Conservation (phyloP, 352 stramenopile species). For the Globisporangium radiosum region DNA sequence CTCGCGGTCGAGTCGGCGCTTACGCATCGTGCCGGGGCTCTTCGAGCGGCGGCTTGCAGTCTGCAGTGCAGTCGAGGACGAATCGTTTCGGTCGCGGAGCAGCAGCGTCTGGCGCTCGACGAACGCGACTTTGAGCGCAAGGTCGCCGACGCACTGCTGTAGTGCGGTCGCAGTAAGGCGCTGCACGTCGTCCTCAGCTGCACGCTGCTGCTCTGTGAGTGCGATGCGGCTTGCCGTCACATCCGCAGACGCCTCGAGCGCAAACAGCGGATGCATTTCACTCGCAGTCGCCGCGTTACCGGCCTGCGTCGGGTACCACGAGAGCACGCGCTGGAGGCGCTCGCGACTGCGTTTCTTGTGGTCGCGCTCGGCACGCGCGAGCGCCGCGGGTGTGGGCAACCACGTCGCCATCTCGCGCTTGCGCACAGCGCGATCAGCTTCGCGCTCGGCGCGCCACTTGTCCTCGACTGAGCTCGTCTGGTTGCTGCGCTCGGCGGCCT, state of each 20-base stretch:
- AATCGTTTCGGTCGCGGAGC: not conserved
- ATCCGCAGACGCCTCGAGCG: not conserved
- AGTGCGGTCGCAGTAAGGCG: constrained; percentile 10
- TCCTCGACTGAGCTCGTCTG: constrained; percentile 43
- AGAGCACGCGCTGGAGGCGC: constrained; percentile 32
- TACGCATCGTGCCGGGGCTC: constrained; percentile 1
- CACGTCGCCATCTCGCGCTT: constrained; percentile 49
- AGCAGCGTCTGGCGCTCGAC: constrained; percentile 17
- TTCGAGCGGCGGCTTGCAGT: not conserved
- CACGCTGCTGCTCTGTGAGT: constrained; percentile 17
- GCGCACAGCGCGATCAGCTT: constrained; percentile 37
- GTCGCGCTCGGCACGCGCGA: constrained; percentile 27
- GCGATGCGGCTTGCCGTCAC: constrained; percentile 1
- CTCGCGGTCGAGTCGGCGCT: constrained; percentile 14
- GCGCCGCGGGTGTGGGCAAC: constrained; percentile 27
- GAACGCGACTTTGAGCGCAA: constrained; percentile 29
- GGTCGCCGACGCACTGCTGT: constrained; percentile 16
- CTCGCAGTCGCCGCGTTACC: not conserved
- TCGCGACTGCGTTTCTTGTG: constrained; percentile 33
- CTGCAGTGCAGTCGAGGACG: no score
- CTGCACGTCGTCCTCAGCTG: constrained; percentile 4
- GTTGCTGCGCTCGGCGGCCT: constrained; percentile 19
- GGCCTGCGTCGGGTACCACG: constrained; percentile 34
- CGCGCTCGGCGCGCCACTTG: constrained; percentile 36
- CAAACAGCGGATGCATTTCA: constrained; percentile 45